Evolutionary conservation across 2,329 filamentous ascomycete species (phyloP), one percentile per base, ranked within the genome.

Genomic region (Xylariomycetidae sp.): DNA sequence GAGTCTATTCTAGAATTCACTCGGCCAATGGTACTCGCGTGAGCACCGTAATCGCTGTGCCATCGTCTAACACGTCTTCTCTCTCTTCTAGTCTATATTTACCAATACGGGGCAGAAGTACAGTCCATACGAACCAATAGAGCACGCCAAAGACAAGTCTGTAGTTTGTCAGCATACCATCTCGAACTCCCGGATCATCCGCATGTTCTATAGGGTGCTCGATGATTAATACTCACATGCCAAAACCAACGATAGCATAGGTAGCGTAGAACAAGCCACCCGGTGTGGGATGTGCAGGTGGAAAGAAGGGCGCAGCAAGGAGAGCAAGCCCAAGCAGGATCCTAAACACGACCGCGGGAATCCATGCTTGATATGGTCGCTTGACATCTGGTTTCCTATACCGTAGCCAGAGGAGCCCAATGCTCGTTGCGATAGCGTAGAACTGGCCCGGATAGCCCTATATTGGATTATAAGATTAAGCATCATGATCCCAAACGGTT

Each of bases 51-150:
- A 87, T 70, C 2, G 67, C 71, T 1, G 80, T 87, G 0, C 83
- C 83, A 55, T 88, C 83, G 15, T 67, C 64, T 14, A 88, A 56
- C 0, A 77, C 61, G 23, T 73, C 72, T 3, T 63, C 63, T 36
- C 73, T 67, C 45, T 86, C 81, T 46, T 83, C 77, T 2, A 87
- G 57, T 11, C 53, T 68, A 50, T 84, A 85, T 0, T 71, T 69
- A 31, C 72, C 65, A 58, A 70, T 71, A 26, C 57, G 62, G 2
- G 84, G 83, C 16, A 86, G 51, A 1, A 75, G 42, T 3, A 76
- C 64, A 1, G 80, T 80, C 73, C 77, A 83, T 2, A 83, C 40
- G 42, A 75, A 79, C 84, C 83, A 88, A 51, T 87, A 87, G 0
- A 75, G 2, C 1, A 81, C 50, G 0, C 73, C 80, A 30, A 77